Conservation (phyloP, 2,329 filamentous ascomycete genomes). For the Cryphonectria radicalis region DNA sequence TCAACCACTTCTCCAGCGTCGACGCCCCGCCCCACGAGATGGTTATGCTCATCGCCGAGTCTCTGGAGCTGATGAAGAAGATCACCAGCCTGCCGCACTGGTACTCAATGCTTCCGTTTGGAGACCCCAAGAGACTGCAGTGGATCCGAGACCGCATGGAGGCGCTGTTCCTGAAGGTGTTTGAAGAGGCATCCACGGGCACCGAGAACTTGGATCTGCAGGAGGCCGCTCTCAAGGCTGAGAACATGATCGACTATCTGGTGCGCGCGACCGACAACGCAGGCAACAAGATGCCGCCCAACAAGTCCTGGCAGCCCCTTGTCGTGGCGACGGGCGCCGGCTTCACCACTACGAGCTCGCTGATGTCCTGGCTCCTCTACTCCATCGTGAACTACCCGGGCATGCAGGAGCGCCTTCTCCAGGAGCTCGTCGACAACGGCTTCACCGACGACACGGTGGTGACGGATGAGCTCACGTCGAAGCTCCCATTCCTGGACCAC, state of each 20-base stretch:
- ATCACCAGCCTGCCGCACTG: constrained; percentile 57
- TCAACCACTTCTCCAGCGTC: constrained; percentile 47
- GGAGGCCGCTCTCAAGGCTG: constrained; percentile 54
- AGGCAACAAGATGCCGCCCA: constrained; percentile 56
- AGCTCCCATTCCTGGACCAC: constrained; percentile 57
- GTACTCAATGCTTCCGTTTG: constrained; percentile 62
- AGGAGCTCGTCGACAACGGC: constrained; percentile 58
- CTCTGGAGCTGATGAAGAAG: constrained; percentile 62
- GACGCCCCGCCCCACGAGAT: constrained; percentile 57
- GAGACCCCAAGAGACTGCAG: constrained; percentile 53
- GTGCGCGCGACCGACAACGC: constrained; percentile 57
- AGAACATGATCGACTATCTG: constrained; percentile 54
- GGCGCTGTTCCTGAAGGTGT: constrained; percentile 44
- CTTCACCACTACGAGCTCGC: constrained; percentile 63
- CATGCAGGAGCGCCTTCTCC: constrained; percentile 60
- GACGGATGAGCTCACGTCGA: constrained; percentile 51
- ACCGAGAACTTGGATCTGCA: constrained; percentile 47
- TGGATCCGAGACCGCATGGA: constrained; percentile 40
- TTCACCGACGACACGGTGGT: constrained; percentile 48
- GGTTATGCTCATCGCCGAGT: constrained; percentile 53
- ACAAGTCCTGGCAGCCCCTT: constrained; percentile 45
- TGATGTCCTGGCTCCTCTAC: constrained; percentile 63
- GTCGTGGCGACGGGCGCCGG: constrained; percentile 61
- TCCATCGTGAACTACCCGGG: constrained; percentile 56
- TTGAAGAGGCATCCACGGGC: constrained; percentile 44